Conservation (phyloP, 441 rosid species). For the Manihot esculenta region DNA sequence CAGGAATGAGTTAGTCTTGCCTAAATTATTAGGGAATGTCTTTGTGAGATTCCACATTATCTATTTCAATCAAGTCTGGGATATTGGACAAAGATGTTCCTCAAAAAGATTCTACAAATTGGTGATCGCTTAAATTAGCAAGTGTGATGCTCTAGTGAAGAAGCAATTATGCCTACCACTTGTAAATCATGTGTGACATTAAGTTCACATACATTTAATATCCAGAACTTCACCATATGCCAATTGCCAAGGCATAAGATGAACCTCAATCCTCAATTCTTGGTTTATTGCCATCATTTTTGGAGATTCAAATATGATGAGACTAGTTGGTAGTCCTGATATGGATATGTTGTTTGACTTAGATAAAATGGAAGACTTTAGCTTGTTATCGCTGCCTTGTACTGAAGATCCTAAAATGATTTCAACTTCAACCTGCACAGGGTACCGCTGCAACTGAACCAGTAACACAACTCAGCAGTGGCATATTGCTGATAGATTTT, state of each 20-base stretch:
- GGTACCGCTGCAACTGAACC: neutral
- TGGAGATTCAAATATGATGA: neutral
- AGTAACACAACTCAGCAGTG: conserved; percentile 1
- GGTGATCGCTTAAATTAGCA: conserved; percentile 25
- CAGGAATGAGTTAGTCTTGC: conserved; percentile 23
- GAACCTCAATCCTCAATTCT: conserved; percentile 1
- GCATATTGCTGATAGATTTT: conserved; percentile 9
- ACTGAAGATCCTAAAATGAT: conserved; percentile 6
- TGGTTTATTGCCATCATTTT: neutral
- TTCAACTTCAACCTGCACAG: conserved; percentile 4
- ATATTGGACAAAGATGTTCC: conserved; percentile 35
- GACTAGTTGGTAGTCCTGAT: neutral
- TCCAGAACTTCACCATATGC: neutral
- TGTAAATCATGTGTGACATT: conserved; percentile 13
- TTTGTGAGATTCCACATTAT: conserved; percentile 43
- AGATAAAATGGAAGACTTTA: neutral
- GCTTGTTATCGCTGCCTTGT: too few species aligned
- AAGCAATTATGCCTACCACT: conserved; percentile 24
- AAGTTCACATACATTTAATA: conserved; percentile 5
- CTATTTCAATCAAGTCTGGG: conserved; percentile 39
- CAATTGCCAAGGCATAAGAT: conserved; percentile 1
- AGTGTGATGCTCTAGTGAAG: conserved; percentile 16
- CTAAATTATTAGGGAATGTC: conserved; percentile 47
- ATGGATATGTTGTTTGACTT: neutral
- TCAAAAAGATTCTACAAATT: conserved; percentile 29